phyloP scores from a whole-genome alignment of 2,329 filamentous ascomycete species.

The Epichloe coenophiala region DNA sequence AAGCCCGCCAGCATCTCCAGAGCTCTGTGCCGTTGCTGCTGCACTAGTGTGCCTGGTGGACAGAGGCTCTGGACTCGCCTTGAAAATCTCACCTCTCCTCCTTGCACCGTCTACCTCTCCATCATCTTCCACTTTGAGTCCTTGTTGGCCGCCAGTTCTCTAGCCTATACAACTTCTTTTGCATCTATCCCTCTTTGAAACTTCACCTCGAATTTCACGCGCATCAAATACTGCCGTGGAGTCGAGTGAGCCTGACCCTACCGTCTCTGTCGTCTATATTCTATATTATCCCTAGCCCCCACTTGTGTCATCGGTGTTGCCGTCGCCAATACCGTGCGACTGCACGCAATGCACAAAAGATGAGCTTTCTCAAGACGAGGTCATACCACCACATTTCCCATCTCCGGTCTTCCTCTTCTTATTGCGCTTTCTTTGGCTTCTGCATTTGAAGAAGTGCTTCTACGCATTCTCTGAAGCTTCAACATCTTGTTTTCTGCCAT shows the following conservation, averaged over 20 bases:
- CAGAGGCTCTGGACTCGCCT: background rate
- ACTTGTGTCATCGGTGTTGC: background rate
- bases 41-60: background rate
- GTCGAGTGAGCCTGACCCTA: background rate
- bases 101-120: background rate
- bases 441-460: background rate
- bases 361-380: slow-evolving; percentile 33
- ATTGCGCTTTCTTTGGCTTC: background rate
- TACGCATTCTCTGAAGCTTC: background rate
- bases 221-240: background rate
- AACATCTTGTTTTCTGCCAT: background rate
- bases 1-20: background rate
- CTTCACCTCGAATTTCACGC: background rate
- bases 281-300: background rate
- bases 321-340: slow-evolving; percentile 12
- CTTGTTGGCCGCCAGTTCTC: background rate
- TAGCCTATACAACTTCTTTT: background rate
- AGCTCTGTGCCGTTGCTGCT: background rate
- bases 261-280: background rate
- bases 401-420: background rate
- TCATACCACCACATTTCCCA: background rate
- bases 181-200: background rate
- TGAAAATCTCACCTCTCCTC: background rate
- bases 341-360: slow-evolving; percentile 24
- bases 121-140: background rate